These are phyloP conservation scores for Trichoderma asperellum DNA, from an alignment of 2,329 filamentous ascomycete genomes.

Conservation along the genomic window DNA sequence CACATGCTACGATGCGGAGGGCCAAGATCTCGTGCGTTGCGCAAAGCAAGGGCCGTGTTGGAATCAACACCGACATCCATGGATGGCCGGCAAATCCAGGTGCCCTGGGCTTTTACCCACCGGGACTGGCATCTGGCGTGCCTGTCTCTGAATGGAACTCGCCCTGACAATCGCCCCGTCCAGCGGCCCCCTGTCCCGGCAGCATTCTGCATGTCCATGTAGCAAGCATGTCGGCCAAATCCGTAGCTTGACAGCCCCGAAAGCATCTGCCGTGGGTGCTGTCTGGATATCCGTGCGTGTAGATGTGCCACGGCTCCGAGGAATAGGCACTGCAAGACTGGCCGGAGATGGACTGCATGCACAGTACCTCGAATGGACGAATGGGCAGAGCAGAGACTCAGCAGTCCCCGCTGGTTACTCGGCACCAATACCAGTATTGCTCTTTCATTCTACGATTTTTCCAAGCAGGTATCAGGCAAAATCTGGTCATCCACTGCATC, in stretches of 20 bases:
- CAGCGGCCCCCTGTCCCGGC: background rate
- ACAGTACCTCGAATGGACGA: background rate
- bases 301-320: background rate
- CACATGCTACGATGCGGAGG: too few relatives aligned
- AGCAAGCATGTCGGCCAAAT: conserved; percentile 16
- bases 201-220: background rate
- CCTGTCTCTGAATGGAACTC: background rate
- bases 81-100: background rate
- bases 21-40: background rate
- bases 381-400: background rate
- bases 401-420: too few relatives aligned
- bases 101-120: background rate
- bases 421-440: too few relatives aligned
- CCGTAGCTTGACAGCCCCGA: conserved; percentile 13
- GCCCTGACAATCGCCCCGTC: background rate
- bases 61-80: background rate
- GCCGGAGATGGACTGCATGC: background rate
- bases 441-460: background rate
- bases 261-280: conserved; percentile 14
- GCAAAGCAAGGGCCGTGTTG: background rate
- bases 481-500: background rate
- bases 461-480: too few relatives aligned
- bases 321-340: background rate
- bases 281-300: background rate
- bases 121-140: background rate